These are phyloP conservation scores for Adenanthera pavonina DNA, from an alignment of 306 rosid genomes.

Conservation along the genomic window DNA sequence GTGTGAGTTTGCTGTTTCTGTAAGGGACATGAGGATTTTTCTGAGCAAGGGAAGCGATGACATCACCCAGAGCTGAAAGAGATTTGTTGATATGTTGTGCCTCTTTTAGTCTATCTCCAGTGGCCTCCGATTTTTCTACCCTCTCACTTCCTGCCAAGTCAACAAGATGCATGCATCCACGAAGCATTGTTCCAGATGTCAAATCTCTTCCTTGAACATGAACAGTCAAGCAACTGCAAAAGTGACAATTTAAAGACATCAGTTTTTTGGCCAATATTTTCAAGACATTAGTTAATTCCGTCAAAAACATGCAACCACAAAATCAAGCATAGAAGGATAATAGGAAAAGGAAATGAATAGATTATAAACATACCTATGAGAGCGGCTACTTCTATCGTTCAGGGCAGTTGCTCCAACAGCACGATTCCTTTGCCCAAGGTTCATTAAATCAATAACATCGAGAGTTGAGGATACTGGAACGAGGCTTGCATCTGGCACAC, in stretches of 20 bases:
- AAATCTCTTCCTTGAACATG: constrained; percentile 97
- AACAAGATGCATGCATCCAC: constrained; percentile 97
- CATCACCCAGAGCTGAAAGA: constrained; percentile 97
- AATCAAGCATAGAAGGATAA: constrained; percentile 19
- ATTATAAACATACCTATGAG: constrained; percentile 73
- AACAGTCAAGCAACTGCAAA: constrained; percentile 93
- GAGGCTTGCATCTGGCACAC: constrained; percentile 90
- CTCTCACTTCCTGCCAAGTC: constrained; percentile 98
- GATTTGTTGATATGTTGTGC: constrained; percentile 96
- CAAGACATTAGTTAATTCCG: constrained; percentile 35
- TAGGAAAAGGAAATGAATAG: background rate
- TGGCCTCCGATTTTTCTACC: constrained; percentile 95
- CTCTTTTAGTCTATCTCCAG: constrained; percentile 93
- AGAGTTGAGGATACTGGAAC: constrained; percentile 75
- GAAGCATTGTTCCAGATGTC: constrained; percentile 75
- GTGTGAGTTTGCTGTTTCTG: constrained; percentile 96
- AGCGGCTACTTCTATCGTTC: constrained; percentile 95
- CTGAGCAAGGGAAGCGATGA: constrained; percentile 95
- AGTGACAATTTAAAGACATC: constrained; percentile 41
- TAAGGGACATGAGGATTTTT: constrained; percentile 93
- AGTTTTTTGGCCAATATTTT: background rate
- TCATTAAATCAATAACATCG: constrained; percentile 92
- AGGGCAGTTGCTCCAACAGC: constrained; percentile 96
- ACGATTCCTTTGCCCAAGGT: constrained; percentile 91
- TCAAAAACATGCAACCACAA: background rate